Evolutionary conservation across 1,284 basidiomycete genomes (phyloP).

Genomic region (Tilletiopsis washingtonensis): DNA sequence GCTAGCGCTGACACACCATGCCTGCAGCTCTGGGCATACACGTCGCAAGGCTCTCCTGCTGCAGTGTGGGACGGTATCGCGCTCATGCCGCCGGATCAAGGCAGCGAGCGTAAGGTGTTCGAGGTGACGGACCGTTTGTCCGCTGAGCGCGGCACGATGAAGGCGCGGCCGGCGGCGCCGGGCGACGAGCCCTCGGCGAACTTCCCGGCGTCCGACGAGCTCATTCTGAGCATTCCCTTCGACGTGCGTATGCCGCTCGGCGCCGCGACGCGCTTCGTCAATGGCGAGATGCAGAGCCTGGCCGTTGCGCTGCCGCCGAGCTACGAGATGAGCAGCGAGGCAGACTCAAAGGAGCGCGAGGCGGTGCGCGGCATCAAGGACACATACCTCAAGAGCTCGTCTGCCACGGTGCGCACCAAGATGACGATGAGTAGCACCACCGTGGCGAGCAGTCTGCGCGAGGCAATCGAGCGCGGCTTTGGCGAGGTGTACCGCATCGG

Average conservation of each 20-base stretch:
- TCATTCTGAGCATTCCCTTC: slow-evolving; percentile 29
- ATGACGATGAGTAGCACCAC: not conserved
- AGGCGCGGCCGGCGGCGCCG: slow-evolving; percentile 1
- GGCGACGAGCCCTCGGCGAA: not conserved
- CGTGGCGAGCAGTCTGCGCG: slow-evolving; percentile 1
- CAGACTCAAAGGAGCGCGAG: slow-evolving; percentile 15
- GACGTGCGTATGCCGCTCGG: slow-evolving; percentile 32
- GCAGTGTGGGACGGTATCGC: slow-evolving; percentile 36
- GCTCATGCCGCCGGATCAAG: slow-evolving; percentile 22
- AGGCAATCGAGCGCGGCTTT: slow-evolving; percentile 24
- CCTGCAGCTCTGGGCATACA: slow-evolving; percentile 28
- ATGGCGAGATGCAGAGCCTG: slow-evolving; percentile 31
- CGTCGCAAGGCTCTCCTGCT: slow-evolving; percentile 32
- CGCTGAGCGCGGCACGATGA: slow-evolving; percentile 16
- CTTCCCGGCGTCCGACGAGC: slow-evolving; percentile 13
- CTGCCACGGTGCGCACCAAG: not conserved
- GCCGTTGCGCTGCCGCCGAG: slow-evolving; percentile 35
- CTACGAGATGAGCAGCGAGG: slow-evolving; percentile 36
- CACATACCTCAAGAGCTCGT: not conserved
- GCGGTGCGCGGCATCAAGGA: slow-evolving; percentile 1
- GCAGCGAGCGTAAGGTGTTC: slow-evolving; percentile 27
- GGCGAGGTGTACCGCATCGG: slow-evolving; percentile 34
- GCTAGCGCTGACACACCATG: not conserved
- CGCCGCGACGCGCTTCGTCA: slow-evolving; percentile 27
- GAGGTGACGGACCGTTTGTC: slow-evolving; percentile 23